Conservation (phyloP, 1,139 yeast genomes). For the Yamadazyma siamensis region DNA sequence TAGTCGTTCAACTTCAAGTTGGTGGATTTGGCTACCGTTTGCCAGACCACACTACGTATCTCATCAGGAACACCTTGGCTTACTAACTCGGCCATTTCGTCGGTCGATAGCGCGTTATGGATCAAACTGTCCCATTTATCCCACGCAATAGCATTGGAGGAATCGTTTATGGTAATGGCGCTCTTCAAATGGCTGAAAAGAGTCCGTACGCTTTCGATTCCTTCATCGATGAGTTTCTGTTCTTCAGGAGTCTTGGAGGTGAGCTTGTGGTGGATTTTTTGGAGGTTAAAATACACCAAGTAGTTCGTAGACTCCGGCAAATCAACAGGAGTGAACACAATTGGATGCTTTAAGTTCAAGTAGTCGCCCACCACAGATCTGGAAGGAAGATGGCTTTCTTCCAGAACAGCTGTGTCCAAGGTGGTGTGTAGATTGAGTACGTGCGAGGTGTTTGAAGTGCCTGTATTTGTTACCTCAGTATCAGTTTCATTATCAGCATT, state of each 20-base stretch:
- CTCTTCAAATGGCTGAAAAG: conserved; percentile 32
- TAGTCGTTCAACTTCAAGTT: conserved; percentile 70
- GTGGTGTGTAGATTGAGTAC: no score
- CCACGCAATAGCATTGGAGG: conserved; percentile 56
- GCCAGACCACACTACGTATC: conserved; percentile 90
- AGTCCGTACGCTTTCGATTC: conserved; percentile 54
- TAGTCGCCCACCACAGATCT: conserved; percentile 28
- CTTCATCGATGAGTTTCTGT: conserved; percentile 53
- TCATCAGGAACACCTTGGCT: conserved; percentile 80
- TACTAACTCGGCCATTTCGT: conserved; percentile 70
- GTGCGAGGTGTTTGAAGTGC: no score
- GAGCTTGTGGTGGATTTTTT: conserved; percentile 27
- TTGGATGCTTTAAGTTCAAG: conserved; percentile 24
- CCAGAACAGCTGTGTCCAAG: no score
- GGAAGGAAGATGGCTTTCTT: no score
- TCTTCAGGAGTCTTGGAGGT: conserved; percentile 27
- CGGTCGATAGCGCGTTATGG: conserved; percentile 10
- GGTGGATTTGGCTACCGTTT: conserved; percentile 78
- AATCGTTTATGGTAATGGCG: conserved; percentile 45
- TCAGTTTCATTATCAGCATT: no score
- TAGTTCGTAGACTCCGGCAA: conserved; percentile 22
- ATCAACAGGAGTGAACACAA: conserved; percentile 8
- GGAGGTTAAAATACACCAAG: conserved; percentile 35
- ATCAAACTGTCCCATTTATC: conserved; percentile 45
- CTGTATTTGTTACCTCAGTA: no score